Percentiles rank a stretch among this genome's conserved stretches.
Evolutionary conservation across 2,329 filamentous ascomycete species (phyloP).

Genomic region (Scolecobasidium constrictum): DNA sequence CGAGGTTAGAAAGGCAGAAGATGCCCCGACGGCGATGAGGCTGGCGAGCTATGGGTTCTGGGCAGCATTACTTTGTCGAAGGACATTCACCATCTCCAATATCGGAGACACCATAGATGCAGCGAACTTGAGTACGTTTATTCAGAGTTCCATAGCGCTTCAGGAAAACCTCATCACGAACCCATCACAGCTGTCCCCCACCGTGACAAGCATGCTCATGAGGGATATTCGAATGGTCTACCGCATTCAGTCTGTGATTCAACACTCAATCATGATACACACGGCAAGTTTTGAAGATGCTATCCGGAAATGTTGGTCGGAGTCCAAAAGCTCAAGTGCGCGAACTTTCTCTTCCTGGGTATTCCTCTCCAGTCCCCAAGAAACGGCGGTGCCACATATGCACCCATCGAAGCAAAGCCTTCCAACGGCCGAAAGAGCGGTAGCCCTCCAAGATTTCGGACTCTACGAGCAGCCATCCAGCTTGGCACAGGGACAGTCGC

Average conservation of each 20-base stretch:
- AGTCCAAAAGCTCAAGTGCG: constrained; percentile 14
- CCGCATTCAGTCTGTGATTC: constrained; percentile 25
- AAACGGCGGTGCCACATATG: constrained; percentile 30
- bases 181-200: constrained; percentile 21
- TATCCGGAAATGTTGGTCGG: constrained; percentile 33
- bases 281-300: constrained; percentile 21
- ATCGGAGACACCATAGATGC: constrained; percentile 7
- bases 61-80: constrained; percentile 45
- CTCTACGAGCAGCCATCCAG: too few species aligned
- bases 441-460: too few species aligned
- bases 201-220: constrained; percentile 30
- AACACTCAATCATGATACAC: constrained; percentile 21
- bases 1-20: constrained; percentile 30
- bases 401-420: too few species aligned
- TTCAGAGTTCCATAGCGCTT: constrained; percentile 32
- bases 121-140: constrained; percentile 18
- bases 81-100: constrained; percentile 30
- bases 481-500: too few species aligned
- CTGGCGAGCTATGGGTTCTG: constrained; percentile 38
- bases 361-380: constrained; percentile 16
- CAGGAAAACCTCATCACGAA: constrained; percentile 36
- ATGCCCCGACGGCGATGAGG: constrained; percentile 27
- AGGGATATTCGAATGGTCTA: constrained; percentile 37
- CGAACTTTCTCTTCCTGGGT: constrained; percentile 15
- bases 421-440: too few species aligned